Evolutionary conservation across 2,329 filamentous ascomycete genomes (phyloP).

Genomic region (Alternaria ethzedia): DNA sequence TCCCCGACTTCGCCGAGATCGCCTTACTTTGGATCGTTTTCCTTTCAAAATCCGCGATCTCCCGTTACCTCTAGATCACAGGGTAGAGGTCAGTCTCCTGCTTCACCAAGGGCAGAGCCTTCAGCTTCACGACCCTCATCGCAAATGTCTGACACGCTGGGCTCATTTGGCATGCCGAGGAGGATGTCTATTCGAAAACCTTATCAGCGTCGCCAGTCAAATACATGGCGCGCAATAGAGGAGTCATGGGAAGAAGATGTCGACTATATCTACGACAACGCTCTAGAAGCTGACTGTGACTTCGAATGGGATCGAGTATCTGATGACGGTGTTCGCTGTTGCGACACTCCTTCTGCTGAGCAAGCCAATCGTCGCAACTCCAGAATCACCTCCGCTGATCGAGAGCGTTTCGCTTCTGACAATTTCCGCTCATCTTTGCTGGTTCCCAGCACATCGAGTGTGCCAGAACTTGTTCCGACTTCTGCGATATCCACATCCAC

Average conservation of each 20-base stretch:
- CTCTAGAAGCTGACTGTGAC: slow-evolving; percentile 65
- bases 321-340: slow-evolving; percentile 24
- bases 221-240: slow-evolving; percentile 47
- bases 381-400: slow-evolving; percentile 4
- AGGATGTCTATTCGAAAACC: slow-evolving; percentile 29
- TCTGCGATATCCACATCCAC: slow-evolving; percentile 47
- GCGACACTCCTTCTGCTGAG: slow-evolving; percentile 8
- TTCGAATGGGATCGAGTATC: slow-evolving; percentile 61
- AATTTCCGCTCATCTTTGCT: slow-evolving; percentile 36
- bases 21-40: slow-evolving; percentile 36
- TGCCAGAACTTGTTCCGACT: slow-evolving; percentile 44
- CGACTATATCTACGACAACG: slow-evolving; percentile 67
- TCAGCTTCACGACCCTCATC: slow-evolving; percentile 41
- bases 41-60: slow-evolving; percentile 34
- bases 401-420: slow-evolving; percentile 22
- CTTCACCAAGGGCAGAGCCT: slow-evolving; percentile 29
- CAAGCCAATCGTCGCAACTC: slow-evolving; percentile 7
- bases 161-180: slow-evolving; percentile 48
- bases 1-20: slow-evolving; percentile 34
- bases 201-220: slow-evolving; percentile 37
- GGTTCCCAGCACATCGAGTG: slow-evolving; percentile 32
- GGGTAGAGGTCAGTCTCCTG: slow-evolving; percentile 29
- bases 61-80: slow-evolving; percentile 20
- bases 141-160: slow-evolving; percentile 55
- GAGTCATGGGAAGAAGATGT: slow-evolving; percentile 67